A percentile compares a stretch with the other conserved stretches of the same genome.
Conservation (phyloP, 164 flowering plant species). For the Litsea cubeba region DNA sequence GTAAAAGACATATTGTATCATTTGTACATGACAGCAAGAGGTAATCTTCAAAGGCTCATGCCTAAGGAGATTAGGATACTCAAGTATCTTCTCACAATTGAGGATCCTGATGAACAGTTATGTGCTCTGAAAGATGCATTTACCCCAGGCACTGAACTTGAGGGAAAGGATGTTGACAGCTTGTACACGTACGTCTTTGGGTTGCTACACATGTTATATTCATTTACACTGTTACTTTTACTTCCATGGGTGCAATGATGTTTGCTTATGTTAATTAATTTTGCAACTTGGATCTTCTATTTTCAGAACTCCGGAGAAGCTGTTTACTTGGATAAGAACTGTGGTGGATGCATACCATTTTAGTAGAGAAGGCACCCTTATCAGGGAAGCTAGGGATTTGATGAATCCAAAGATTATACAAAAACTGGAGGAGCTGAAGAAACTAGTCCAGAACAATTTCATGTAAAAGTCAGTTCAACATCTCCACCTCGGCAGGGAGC, state of each 20-base stretch:
- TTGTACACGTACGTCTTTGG: conserved; percentile 70
- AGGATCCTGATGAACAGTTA: conserved; percentile 65
- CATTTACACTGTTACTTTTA: background rate
- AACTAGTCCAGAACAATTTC: conserved; percentile 43
- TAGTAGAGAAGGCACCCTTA: conserved; percentile 52
- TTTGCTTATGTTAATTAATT: background rate
- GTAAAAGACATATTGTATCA: conserved; percentile 78
- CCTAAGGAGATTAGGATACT: conserved; percentile 85
- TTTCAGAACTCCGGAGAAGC: conserved; percentile 68
- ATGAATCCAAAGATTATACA: conserved; percentile 50
- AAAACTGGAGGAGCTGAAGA: conserved; percentile 46
- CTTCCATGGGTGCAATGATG: background rate
- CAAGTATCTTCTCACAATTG: conserved; percentile 74
- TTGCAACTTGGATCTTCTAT: background rate
- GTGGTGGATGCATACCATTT: conserved; percentile 62
- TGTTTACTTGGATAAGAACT: conserved; percentile 46
- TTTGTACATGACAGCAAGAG: conserved; percentile 56
- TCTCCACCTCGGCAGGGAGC: background rate
- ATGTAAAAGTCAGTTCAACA: conserved; percentile 31
- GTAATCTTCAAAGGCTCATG: conserved; percentile 68
- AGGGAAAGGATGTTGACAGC: conserved; percentile 63
- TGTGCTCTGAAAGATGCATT: conserved; percentile 73
- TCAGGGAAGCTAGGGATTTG: conserved; percentile 59
- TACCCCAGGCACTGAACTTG: conserved; percentile 84
- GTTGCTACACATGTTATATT: background rate